phyloP scores from a whole-genome alignment of 139 green algal species.

The Astrephomene gubernaculifera region DNA sequence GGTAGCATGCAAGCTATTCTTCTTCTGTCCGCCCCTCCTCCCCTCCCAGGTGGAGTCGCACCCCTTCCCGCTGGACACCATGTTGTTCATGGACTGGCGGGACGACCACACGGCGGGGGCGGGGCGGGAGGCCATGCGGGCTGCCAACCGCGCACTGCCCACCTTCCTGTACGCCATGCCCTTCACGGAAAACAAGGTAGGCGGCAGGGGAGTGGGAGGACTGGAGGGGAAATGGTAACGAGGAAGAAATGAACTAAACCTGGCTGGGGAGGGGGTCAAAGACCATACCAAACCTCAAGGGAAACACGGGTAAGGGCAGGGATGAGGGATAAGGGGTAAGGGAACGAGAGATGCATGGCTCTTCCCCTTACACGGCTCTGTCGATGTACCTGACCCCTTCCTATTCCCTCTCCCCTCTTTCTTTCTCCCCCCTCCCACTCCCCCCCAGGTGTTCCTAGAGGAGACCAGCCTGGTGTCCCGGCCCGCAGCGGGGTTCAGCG shows the following conservation, averaged over 20 bases:
- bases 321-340: no score
- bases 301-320: no score
- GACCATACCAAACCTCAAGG: no score
- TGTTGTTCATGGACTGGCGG: constrained; percentile 99
- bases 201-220: neutral
- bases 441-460: constrained; percentile 87
- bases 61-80: constrained; percentile 59
- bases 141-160: constrained; percentile 75
- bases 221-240: no score
- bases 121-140: constrained; percentile 68
- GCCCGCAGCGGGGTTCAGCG: constrained; percentile 89
- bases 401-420: neutral
- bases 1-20: no score
- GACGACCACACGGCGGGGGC: constrained; percentile 86
- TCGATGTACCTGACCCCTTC: neutral
- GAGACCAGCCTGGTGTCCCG: constrained; percentile 96
- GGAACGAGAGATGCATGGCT: no score
- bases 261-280: no score
- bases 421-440: neutral
- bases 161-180: constrained; percentile 99
- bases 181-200: constrained; percentile 86
- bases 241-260: no score
- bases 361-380: no score
- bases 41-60: constrained; percentile 37
- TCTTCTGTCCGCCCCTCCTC: neutral